These are phyloP conservation scores for Chalciporus chontae DNA, from an alignment of 768 basidiomycete genomes.

Conservation along the genomic window DNA sequence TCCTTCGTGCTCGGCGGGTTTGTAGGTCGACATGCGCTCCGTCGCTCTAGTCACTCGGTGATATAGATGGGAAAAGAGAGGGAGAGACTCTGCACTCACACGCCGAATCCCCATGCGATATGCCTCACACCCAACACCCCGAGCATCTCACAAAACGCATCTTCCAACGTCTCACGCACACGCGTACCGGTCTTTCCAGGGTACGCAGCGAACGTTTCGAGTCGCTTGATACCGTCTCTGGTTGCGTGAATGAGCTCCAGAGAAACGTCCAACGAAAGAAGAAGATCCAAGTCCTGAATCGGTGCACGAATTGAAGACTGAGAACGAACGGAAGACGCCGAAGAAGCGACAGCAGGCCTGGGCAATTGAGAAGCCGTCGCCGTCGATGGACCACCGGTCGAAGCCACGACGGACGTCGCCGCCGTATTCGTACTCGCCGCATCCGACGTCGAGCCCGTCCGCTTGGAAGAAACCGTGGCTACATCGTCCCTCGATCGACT, in stretches of 20 bases:
- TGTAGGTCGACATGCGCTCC: slow-evolving; percentile 85
- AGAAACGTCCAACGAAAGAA: slow-evolving; percentile 89
- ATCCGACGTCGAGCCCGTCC: neutral
- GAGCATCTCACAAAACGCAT: slow-evolving; percentile 84
- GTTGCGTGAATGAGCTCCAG: slow-evolving; percentile 91
- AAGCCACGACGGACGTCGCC: neutral
- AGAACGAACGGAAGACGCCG: neutral
- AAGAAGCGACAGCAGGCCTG: neutral
- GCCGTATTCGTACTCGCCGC: neutral
- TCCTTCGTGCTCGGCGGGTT: slow-evolving; percentile 81
- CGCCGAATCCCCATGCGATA: slow-evolving; percentile 72
- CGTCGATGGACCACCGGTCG: neutral
- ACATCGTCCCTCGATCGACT: neutral
- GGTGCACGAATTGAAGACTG: slow-evolving; percentile 17
- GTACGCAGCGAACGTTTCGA: slow-evolving; percentile 86
- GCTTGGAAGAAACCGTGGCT: neutral
- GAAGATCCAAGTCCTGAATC: slow-evolving; percentile 60
- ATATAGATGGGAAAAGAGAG: neutral
- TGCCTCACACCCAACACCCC: slow-evolving; percentile 77
- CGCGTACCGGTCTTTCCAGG: slow-evolving; percentile 84
- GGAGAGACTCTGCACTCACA: slow-evolving; percentile 40
- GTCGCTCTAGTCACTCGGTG: slow-evolving; percentile 57
- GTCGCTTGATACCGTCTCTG: slow-evolving; percentile 86
- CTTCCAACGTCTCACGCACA: slow-evolving; percentile 91
- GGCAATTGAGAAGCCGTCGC: neutral